Evolutionary conservation across 1,139 yeast genomes (phyloP), one percentile per base, ranked within the genome.

Genomic region (Groenewaldozyma sp.): DNA sequence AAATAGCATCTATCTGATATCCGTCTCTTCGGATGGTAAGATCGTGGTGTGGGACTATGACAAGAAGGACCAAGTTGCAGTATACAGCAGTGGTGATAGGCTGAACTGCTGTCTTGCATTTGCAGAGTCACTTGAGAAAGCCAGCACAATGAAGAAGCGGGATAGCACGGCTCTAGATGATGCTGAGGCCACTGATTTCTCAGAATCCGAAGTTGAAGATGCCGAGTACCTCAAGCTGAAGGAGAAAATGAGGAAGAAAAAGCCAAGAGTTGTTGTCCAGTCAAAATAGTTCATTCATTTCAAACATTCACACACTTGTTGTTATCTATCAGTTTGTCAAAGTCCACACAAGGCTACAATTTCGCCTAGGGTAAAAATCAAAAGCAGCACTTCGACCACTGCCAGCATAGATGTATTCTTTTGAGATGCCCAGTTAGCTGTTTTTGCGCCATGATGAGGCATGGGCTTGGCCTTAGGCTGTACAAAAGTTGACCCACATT

Each of bases 1-100:
- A 21, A 41, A 31, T 2, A 37, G 45, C 28, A 58, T 68, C 2
- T 80, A 72, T 54, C 64, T 93, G 57, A 71, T 83, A 1, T 81
- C 95, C 2, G 86, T 87, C 10, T 83, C 95, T 0, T 84, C 96
- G 0, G 97, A 91, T 59, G 97, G 98, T 29, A 82, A 76, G 53
- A 78, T 91, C 41, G 94, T 88, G 11, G 79, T 91, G 2, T 91
- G 97, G 95, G 82, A 87, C 55, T 64, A 88, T 54, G 42, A 40
- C n/a, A 54, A 65, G 1, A 71, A 71, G 51, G 94, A 83, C 52
- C 95, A 87, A 60, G 71, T 86, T 18, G 96, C 96, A 0, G 93
- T 86, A 2, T 88, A 87, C 59, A 86, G 80, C 49, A 75, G 93
- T 20, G 94, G 94, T n/a, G 96, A 91, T 62, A 72, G 98, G 55